A percentile compares a stretch with the other conserved stretches of the same genome.
phyloP scores from a whole-genome alignment of 306 rosid species.

The Ormosia emarginata region DNA sequence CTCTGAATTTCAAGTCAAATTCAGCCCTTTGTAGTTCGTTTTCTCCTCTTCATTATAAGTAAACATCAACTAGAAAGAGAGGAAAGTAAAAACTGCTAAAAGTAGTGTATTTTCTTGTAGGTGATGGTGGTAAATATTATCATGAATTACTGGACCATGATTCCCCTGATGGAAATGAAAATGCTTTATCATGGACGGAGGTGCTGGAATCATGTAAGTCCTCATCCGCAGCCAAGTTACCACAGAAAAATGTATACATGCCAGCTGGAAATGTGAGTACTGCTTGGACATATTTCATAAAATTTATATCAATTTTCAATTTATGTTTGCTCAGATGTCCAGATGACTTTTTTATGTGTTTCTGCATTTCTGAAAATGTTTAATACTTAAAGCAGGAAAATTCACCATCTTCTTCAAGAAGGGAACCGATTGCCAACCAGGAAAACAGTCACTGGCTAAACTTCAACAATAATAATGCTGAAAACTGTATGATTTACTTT shows the following conservation, averaged over 20 bases:
- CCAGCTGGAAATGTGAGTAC: no score
- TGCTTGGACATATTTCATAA: no score
- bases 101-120: no score
- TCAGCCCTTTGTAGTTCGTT: neutral
- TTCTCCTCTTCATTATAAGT: slow-evolving; percentile 2
- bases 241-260: no score
- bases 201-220: no score
- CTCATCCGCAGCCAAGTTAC: no score
- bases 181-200: no score
- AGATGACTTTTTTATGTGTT: neutral
- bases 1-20: slow-evolving; percentile 10
- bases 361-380: slow-evolving; percentile 13
- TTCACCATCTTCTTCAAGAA: slow-evolving; percentile 29
- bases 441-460: slow-evolving; percentile 50
- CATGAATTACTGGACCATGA: no score
- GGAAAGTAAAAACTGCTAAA: slow-evolving; percentile 26
- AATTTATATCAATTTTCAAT: no score
- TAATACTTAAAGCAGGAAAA: slow-evolving; percentile 46
- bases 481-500: slow-evolving; percentile 46
- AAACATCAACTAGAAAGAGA: slow-evolving; percentile 8
- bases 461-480: slow-evolving; percentile 32
- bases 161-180: no score
- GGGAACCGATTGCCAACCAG: slow-evolving; percentile 35
- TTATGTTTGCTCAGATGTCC: slow-evolving; percentile 6
- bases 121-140: no score